These are phyloP conservation scores for Ophiobolus disseminans DNA, from an alignment of 2,329 filamentous ascomycete species.

Conservation along the genomic window DNA sequence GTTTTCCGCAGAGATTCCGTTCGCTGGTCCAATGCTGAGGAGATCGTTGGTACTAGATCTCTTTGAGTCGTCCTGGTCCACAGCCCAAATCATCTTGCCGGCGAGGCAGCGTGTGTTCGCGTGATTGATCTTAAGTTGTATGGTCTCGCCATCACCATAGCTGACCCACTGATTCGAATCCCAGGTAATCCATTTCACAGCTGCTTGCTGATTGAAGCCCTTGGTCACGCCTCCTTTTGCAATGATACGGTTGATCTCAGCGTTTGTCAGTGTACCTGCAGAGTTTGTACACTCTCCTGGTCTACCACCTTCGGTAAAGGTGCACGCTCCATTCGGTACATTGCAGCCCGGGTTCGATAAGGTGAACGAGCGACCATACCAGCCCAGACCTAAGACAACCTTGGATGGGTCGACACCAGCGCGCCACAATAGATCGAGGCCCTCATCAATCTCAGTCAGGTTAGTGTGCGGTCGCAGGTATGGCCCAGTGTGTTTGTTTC, in stretches of 20 bases:
- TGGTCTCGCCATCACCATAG: constrained; percentile 45
- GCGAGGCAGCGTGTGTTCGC: constrained; percentile 25
- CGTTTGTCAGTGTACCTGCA: constrained; percentile 2
- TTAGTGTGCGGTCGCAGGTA: too few relatives aligned
- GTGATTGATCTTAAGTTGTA: constrained; percentile 58
- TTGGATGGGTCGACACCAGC: background rate
- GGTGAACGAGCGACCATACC: constrained; percentile 50
- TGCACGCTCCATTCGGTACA: constrained; percentile 8
- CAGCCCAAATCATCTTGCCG: background rate
- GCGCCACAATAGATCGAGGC: background rate
- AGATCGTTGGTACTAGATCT: background rate
- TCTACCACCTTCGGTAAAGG: constrained; percentile 3
- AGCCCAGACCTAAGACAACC: too few relatives aligned
- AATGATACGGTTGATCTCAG: constrained; percentile 7
- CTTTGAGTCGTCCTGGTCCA: background rate
- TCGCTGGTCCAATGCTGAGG: background rate
- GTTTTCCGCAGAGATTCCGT: too few relatives aligned
- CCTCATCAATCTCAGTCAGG: too few relatives aligned
- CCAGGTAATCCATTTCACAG: constrained; percentile 24
- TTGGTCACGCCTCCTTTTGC: background rate
- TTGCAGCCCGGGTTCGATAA: constrained; percentile 20
- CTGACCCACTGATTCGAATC: constrained; percentile 34
- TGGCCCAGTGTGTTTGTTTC: too few relatives aligned
- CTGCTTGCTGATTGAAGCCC: constrained; percentile 2
- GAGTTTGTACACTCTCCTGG: constrained; percentile 1